phyloP scores from a whole-genome alignment of 225 moss, liverwort and hornwort genomes.

The Pseudisothecium myosuroides region DNA sequence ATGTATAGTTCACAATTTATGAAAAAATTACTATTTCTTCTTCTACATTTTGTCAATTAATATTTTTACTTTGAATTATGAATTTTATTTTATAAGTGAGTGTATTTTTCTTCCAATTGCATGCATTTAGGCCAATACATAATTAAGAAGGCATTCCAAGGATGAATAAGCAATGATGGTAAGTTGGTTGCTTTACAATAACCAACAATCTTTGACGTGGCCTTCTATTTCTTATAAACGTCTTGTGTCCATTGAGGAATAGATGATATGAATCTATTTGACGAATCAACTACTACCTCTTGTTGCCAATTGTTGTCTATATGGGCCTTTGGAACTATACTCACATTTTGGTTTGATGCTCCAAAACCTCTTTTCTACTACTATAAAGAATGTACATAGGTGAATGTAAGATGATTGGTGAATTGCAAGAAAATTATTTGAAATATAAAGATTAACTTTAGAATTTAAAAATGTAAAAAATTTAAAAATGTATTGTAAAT shows the following conservation, averaged over 20 bases:
- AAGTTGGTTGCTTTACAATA: neutral
- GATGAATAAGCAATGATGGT: neutral
- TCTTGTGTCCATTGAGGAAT: accelerated
- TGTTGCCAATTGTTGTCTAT: no score
- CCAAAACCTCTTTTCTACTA: neutral
- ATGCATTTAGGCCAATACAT: neutral
- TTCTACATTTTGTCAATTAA: no score
- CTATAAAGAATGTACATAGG: neutral
- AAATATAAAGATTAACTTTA: accelerated
- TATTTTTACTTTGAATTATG: neutral
- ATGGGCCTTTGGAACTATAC: neutral
- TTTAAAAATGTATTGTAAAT: neutral
- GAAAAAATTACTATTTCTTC: neutral
- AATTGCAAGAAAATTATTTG: neutral
- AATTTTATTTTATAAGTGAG: neutral
- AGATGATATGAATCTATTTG: neutral
- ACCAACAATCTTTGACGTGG: neutral
- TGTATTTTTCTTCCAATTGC: neutral
- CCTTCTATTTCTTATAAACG: neutral
- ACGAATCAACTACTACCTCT: no score
- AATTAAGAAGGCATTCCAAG: accelerated
- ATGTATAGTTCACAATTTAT: neutral
- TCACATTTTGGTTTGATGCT: neutral
- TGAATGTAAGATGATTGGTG: neutral
- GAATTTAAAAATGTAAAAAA: neutral